Base-by-base conservation (phyloP, 257 asterid genomes). In the Solanum appendiculatum region DNA sequence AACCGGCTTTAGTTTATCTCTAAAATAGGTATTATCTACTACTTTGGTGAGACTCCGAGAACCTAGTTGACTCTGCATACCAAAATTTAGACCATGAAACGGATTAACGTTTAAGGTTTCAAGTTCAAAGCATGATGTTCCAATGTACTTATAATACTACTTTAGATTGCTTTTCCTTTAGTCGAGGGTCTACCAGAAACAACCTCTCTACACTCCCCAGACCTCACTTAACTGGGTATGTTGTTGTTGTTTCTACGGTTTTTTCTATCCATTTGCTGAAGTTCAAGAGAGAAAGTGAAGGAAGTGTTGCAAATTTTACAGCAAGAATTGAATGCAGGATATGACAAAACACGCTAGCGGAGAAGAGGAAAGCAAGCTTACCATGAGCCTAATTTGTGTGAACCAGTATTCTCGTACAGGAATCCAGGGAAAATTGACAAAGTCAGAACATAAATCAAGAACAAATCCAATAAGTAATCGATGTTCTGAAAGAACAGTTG, bases 301-400 rank as follows among this genome's bases (percentile, higher is more conserved):
- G 23, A 63, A 18, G 8, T 27, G 9, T 29, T 2, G 9, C 2
- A 66, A 68, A 68, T 27, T 5, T 12, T 14, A 12, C 18, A 68
- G 37, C 11, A 37, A 74, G 82, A 37, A 74, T 11, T 37, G 33
- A 23, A 74, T 74, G 82, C 82, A 39, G 34, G 82, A 40, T 23
- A 75, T 12, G 20, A 42, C 37, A 77, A 77, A 42, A 77, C 6
- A 3, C 60, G n/a, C 56, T 5, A 74, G 10, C 31, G 5, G 34
- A 74, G 56, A 39, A 39, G 83, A 42, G 54, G 12, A 8, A 1
- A 75, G 27, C 37, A 90, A 77, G 34, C 92, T 90, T 91, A 95
- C 99, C 98, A 95, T 54, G 93, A 88, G 16, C 98, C 97, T 16
- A 96, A 90, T 51, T 89, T 85, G 92, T 95, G 99, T 5, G 58